phyloP scores from a whole-genome alignment of 768 basidiomycete genomes.

The Candolleomyces efflorescens region DNA sequence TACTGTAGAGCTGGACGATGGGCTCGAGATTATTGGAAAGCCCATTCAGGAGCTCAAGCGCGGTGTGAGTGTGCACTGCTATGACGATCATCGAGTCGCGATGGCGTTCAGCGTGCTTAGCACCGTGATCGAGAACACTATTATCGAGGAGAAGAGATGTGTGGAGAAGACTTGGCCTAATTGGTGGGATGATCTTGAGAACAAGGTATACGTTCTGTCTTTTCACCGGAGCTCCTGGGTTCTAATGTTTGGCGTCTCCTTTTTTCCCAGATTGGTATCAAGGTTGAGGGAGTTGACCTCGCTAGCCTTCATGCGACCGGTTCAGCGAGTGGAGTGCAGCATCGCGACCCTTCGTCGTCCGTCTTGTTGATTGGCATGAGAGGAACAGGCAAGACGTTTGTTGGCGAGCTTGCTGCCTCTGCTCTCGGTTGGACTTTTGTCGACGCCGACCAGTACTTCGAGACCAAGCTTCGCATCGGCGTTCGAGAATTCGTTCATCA shows the following conservation, averaged over 20 bases:
- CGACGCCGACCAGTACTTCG: slow-evolving; percentile 85
- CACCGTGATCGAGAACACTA: slow-evolving; percentile 64
- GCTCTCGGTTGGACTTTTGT: slow-evolving; percentile 67
- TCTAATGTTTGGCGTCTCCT: too few relatives aligned
- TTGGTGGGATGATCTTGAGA: slow-evolving; percentile 98
- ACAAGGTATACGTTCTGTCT: slow-evolving; percentile 63
- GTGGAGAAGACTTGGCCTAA: slow-evolving; percentile 99
- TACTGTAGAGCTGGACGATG: slow-evolving; percentile 89
- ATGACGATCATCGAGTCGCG: slow-evolving; percentile 97
- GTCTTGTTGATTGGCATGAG: slow-evolving; percentile 93
- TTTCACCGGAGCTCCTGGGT: background rate
- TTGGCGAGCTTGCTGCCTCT: slow-evolving; percentile 74
- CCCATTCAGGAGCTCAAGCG: slow-evolving; percentile 56
- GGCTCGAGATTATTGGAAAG: slow-evolving; percentile 84
- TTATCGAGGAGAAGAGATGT: slow-evolving; percentile 94
- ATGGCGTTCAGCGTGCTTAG: slow-evolving; percentile 96
- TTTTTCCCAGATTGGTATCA: slow-evolving; percentile 71
- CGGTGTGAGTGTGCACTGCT: slow-evolving; percentile 88
- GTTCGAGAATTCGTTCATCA: slow-evolving; percentile 76
- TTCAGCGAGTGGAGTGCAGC: slow-evolving; percentile 36
- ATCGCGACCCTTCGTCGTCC: slow-evolving; percentile 41
- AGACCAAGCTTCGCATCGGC: slow-evolving; percentile 51
- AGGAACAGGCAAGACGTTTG: slow-evolving; percentile 90
- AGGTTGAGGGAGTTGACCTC: slow-evolving; percentile 83
- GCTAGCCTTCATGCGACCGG: slow-evolving; percentile 33